Conservation (phyloP, 345 rosid species). For the Salix dunnii region DNA sequence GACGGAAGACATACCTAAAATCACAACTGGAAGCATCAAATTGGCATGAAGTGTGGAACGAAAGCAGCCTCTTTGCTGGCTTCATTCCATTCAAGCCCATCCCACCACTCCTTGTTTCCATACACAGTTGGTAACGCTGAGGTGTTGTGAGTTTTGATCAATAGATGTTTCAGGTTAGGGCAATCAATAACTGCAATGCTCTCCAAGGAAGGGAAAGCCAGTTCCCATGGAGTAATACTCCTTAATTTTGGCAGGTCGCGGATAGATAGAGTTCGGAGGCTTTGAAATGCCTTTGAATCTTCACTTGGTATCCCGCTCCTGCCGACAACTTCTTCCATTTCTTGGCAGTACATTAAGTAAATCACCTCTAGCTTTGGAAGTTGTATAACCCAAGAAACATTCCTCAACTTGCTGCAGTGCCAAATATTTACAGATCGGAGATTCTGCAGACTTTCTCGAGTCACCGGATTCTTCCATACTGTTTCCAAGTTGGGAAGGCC, state of each 20-base stretch:
- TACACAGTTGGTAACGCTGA: slow-evolving; percentile 25
- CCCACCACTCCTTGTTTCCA: slow-evolving; percentile 48
- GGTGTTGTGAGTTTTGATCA: slow-evolving; percentile 16
- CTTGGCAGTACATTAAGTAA: slow-evolving; percentile 42
- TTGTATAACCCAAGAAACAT: slow-evolving; percentile 36
- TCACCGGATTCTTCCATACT: slow-evolving; percentile 37
- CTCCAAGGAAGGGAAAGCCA: slow-evolving; percentile 33
- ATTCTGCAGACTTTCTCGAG: slow-evolving; percentile 31
- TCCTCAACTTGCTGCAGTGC: slow-evolving; percentile 45
- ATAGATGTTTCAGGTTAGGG: slow-evolving; percentile 38
- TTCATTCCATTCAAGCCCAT: slow-evolving; percentile 34
- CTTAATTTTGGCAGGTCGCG: slow-evolving; percentile 40
- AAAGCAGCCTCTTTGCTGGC: slow-evolving; percentile 15
- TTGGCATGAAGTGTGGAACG: slow-evolving; percentile 32
- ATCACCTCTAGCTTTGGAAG: slow-evolving; percentile 46
- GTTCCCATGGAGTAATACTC: slow-evolving; percentile 30
- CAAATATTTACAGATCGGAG: slow-evolving; percentile 42
- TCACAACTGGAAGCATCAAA: slow-evolving; percentile 18
- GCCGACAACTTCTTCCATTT: slow-evolving; percentile 38
- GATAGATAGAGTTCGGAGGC: slow-evolving; percentile 38
- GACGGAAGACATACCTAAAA: no score
- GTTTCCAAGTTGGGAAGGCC: slow-evolving; percentile 37
- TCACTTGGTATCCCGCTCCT: slow-evolving; percentile 10
- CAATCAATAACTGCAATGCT: slow-evolving; percentile 41
- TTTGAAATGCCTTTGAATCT: slow-evolving; percentile 29